phyloP scores from a whole-genome alignment of 257 asterid genomes.

The Jaltomata sinuosa region DNA sequence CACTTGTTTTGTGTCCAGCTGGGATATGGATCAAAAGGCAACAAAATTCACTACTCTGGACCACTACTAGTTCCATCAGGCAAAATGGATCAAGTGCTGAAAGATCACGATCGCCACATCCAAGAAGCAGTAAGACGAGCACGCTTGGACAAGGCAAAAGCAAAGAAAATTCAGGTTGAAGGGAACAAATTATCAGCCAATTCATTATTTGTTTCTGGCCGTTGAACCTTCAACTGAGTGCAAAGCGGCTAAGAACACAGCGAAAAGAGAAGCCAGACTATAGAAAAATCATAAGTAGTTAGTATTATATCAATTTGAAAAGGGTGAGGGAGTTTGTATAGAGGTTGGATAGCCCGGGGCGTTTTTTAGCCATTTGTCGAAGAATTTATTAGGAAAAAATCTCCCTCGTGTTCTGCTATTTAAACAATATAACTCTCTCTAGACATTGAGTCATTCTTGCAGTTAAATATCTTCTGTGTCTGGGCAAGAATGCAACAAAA shows the following conservation, averaged over 20 bases:
- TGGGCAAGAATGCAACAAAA: not conserved
- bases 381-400: slow-evolving; percentile 19
- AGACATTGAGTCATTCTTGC: not conserved
- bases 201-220: slow-evolving; percentile 61
- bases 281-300: not conserved
- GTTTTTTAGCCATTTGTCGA: slow-evolving; percentile 21
- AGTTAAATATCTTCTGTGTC: not conserved
- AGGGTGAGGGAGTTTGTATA: slow-evolving; percentile 34
- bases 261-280: slow-evolving; percentile 1
- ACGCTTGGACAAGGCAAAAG: slow-evolving; percentile 73
- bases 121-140: slow-evolving; percentile 92
- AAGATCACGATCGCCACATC: slow-evolving; percentile 85
- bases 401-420: not conserved
- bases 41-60: slow-evolving; percentile 88
- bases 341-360: slow-evolving; percentile 22
- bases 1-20: slow-evolving; percentile 21
- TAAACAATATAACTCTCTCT: slow-evolving; percentile 15
- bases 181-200: slow-evolving; percentile 46
- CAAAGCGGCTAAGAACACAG: not conserved
- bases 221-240: slow-evolving; percentile 21
- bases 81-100: slow-evolving; percentile 77
- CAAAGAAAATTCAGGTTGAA: slow-evolving; percentile 52
- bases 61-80: slow-evolving; percentile 81
- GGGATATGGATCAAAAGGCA: slow-evolving; percentile 74
- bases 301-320: slow-evolving; percentile 10